phyloP scores from a whole-genome alignment of 1,139 yeast species.

The Magnusiomyces ingens region DNA sequence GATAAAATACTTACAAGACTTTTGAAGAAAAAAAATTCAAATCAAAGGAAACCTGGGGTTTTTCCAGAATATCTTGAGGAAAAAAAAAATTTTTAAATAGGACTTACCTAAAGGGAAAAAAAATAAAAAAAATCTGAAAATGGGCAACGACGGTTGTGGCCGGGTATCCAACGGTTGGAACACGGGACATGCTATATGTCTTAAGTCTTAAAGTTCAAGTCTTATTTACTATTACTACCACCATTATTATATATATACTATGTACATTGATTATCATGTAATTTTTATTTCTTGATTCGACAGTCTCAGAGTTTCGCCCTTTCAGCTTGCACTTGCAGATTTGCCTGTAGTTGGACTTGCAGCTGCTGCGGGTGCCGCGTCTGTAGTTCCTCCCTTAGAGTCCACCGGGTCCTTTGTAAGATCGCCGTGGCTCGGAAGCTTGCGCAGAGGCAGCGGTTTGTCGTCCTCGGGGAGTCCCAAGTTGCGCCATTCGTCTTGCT shows the following conservation, averaged over 20 bases:
- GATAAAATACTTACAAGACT: not conserved
- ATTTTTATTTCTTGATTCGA: too few relatives aligned
- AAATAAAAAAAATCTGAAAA: not conserved
- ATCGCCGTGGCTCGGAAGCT: not conserved
- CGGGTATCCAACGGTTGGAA: not conserved
- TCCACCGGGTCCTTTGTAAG: not conserved
- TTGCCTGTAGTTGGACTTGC: too few relatives aligned
- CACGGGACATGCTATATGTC: not conserved
- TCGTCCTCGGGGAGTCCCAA: slow-evolving; percentile 73
- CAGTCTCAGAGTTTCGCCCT: too few relatives aligned
- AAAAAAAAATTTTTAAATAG: not conserved
- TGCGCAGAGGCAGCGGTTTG: slow-evolving; percentile 10
- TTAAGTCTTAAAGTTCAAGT: too few relatives aligned
- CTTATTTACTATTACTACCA: too few relatives aligned
- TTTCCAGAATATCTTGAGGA: too few relatives aligned
- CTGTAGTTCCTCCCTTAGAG: not conserved
- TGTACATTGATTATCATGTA: too few relatives aligned
- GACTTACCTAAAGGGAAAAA: not conserved
- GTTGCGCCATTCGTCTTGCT: slow-evolving; percentile 70
- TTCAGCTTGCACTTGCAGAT: too few relatives aligned
- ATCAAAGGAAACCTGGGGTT: too few relatives aligned
- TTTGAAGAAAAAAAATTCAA: too few relatives aligned
- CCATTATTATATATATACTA: too few relatives aligned
- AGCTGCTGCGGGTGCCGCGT: too few relatives aligned
- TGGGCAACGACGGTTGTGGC: not conserved